Base-by-base conservation (phyloP, 2,329 filamentous ascomycete species). In the Calonectria henricotiae region DNA sequence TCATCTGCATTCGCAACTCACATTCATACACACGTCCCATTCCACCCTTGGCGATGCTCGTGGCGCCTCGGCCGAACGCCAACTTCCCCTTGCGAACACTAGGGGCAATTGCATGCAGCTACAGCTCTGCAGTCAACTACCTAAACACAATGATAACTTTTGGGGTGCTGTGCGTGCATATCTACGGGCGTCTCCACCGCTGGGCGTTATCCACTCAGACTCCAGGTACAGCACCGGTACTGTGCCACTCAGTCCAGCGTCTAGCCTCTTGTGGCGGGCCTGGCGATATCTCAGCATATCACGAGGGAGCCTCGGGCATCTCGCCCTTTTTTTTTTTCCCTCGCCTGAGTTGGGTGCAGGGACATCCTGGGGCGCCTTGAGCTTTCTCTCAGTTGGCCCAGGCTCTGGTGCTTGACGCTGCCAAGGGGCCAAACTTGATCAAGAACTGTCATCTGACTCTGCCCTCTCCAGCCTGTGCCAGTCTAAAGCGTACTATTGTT, bases 361-460 rank as follows among this genome's bases (percentile, higher is more conserved):
- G 51, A 58, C 32, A 58, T 58, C 51, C 51, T 58, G 51, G 51
- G 11, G 23, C 23, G 47, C 66, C 49, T 63, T 49, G 60, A 68
- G 66, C 49, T 64, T 49, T 65, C 35, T 55, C 30, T 55, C 25
- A 51, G 32, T 12, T 61, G 37, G 12, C 17, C 25, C 32, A 30
- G 44, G 58, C 41, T 62, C 46, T 63, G 60, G 58, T 65, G 65
- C 51, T 70, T 68, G 49, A 71, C 67, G 71, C 70, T 68, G 65
- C 60, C 49, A 32, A 69, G 44, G 25, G 49, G 63, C 67, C 51
- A 69, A 68, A 71, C 54, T 62, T 65, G 58, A 67, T 68, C 62
- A 67, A 65, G 62, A 60, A 30, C 39, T 51, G 49, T 69, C 69
- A 66, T 71, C 32, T 71, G 69, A 71, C 60, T 6, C 55, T 37